Base-by-base conservation (phyloP, 306 rosid species). In the Quercus bicolor region DNA sequence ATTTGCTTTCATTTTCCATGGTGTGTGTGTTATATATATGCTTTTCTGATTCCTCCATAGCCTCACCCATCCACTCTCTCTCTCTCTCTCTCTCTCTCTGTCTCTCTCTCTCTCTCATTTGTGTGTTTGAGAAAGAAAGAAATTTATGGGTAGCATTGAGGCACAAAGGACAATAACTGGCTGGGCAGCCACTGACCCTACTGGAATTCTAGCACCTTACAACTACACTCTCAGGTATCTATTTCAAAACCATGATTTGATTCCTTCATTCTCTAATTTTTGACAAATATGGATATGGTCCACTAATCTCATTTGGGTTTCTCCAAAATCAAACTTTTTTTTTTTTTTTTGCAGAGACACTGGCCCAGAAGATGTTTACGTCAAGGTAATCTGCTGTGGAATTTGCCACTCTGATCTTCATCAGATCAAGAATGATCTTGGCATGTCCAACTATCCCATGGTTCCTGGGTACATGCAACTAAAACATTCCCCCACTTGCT, bases 161-260 rank as follows among this genome's bases (percentile, higher is more conserved):
- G 37, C 9, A 0, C 93, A 95, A 68, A 93, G 90, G 81, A 89
- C 87, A 3, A 81, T 91, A 0, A 77, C 83, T 2, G 99, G 98
- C 18, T 85, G 89, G 87, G 99, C 99, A 11, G 99, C 98, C 4
- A 88, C 76, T 81, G 99, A 92, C 86, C 88, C 98, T 18, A 87
- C 99, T 24, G 99, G 99, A 75, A 60, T 95, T 84, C 98, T 95
- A 53, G 77, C 98, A n/a, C 96, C 99, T 0, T 90, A 91, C 81
- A 78, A 87, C 2, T 95, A 73, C 77, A 77, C 60, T 80, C 93
- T 95, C 14, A 90, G 99, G 99, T 87, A 4, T 52, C 14, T 20
- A 37, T 29, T 53, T 37, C 24, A 23, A 9, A 0, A 9, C 19
- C 28, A 48, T 20, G n/a, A 1, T 5, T 71, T n/a, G 15, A n/a